Evolutionary conservation across 73 alveolate genomes (phyloP).

Genomic region (Breviolum minutum): DNA sequence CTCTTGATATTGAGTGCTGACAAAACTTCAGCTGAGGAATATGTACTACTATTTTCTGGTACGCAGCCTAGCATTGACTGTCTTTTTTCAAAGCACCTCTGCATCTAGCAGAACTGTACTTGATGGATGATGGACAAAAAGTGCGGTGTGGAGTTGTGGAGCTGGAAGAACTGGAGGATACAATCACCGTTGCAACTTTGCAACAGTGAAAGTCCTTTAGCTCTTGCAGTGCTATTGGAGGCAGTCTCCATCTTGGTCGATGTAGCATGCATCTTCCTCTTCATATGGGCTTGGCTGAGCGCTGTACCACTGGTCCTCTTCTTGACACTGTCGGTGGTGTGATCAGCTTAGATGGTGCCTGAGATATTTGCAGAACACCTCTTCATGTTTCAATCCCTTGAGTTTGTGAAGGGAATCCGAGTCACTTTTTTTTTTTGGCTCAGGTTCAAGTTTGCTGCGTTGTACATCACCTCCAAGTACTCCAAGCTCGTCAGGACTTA

Average conservation of each 20-base stretch:
- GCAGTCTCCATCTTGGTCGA: conserved; percentile 55
- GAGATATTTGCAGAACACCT: background rate
- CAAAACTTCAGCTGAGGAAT: background rate
- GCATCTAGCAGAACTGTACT: background rate
- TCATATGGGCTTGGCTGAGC: conserved; percentile 85
- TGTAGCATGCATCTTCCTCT: conserved; percentile 17
- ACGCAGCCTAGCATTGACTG: background rate
- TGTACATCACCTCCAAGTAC: conserved; percentile 88
- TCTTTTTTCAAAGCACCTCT: background rate
- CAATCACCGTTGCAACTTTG: background rate
- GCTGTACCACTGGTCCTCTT: conserved; percentile 21
- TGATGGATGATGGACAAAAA: background rate
- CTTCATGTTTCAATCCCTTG: too few species aligned
- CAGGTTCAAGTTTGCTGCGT: conserved; percentile 68
- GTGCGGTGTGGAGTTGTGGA: background rate
- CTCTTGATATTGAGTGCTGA: background rate
- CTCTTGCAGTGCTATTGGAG: background rate
- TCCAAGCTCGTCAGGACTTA: conserved; percentile 51
- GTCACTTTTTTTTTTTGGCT: background rate
- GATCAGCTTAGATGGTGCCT: background rate
- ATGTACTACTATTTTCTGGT: conserved; percentile 54
- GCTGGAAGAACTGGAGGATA: too few species aligned
- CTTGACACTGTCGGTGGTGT: conserved; percentile 24
- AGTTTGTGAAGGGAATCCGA: background rate
- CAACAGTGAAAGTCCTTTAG: background rate